Evolutionary conservation across 257 asterid genomes (phyloP), one percentile per base, ranked within the genome.

Genomic region (Ilex aquifolium): DNA sequence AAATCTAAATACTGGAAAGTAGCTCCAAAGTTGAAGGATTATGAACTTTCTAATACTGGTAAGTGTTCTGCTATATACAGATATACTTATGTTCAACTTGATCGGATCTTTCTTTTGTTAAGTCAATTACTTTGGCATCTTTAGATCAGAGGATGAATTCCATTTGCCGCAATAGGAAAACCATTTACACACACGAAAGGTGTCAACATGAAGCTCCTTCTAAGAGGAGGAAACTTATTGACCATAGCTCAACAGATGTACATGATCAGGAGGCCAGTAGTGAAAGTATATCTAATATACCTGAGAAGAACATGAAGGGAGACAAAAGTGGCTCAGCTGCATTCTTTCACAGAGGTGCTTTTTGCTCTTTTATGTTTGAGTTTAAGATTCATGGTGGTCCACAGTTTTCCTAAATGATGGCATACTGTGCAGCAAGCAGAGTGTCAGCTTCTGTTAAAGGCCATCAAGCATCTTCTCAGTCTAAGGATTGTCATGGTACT

Each of bases 401-500:
- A 42, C 59, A 7, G 60, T 63, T 13, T 52, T 55, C 65, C 56
- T 74, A 29, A 31, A 31, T 46, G 3, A 49, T 65, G 57, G 52
- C 15, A 29, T 62, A 14, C 57, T 8, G 60, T 65, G 75, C 85
- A 88, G 96, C 85, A 58, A 71, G 54, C 54, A 85, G 77, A 13
- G 40, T 75, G 0, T 60, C 88, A 27, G 54, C 80, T 61, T 65
- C 77, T 21, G 64, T 54, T 56, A 85, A 69, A 74, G 77, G 74
- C 65, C 83, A 69, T 70, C 68, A 73, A 62, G 81, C 52, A 46
- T 46, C n/a, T 14, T 46, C 10, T 14, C 52, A 72, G 44, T 32
- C 80, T 30, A 85, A 75, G 78, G 87, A 82, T 71, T 64, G 73
- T 62, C 79, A 76, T 70, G 95, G 98, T 91, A 82, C 57, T 46